phyloP scores from a whole-genome alignment of 1,284 basidiomycete species.

The Coniferiporia weirii region DNA sequence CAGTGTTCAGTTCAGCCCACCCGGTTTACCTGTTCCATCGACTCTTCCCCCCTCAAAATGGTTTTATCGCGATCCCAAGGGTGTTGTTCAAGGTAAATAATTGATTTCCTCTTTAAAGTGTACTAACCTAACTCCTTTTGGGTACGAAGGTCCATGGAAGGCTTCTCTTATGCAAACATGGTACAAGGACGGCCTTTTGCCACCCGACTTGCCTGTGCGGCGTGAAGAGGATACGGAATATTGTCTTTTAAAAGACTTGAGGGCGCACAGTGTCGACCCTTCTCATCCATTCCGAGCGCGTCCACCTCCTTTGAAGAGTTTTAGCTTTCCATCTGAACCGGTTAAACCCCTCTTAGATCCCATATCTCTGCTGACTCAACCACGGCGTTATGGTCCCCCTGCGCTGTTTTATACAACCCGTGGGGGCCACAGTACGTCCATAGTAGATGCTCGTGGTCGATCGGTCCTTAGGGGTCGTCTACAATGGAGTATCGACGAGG shows the following conservation, averaged over 20 bases:
- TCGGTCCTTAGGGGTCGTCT: slow-evolving; percentile 77
- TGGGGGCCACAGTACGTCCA: slow-evolving; percentile 77
- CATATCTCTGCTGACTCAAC: slow-evolving; percentile 75
- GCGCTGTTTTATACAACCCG: slow-evolving; percentile 83
- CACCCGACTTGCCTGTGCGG: slow-evolving; percentile 72
- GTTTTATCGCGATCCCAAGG: slow-evolving; percentile 78
- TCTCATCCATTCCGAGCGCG: slow-evolving; percentile 64
- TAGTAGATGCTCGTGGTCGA: slow-evolving; percentile 77
- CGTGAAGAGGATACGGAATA: slow-evolving; percentile 68
- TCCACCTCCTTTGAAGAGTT: slow-evolving; percentile 32
- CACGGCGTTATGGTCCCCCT: slow-evolving; percentile 78
- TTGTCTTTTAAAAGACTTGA: slow-evolving; percentile 62
- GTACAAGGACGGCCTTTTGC: slow-evolving; percentile 76
- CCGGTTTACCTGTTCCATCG: slow-evolving; percentile 67
- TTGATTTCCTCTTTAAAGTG: not conserved
- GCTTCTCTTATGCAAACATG: slow-evolving; percentile 79
- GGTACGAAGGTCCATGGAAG: slow-evolving; percentile 69
- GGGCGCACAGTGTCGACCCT: slow-evolving; percentile 70
- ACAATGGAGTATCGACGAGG: slow-evolving; percentile 66
- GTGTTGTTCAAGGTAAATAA: slow-evolving; percentile 63
- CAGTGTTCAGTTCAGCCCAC: slow-evolving; percentile 67
- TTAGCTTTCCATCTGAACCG: slow-evolving; percentile 26
- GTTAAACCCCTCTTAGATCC: slow-evolving; percentile 65
- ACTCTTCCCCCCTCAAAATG: slow-evolving; percentile 62
- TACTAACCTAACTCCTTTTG: slow-evolving; percentile 1